These are phyloP conservation scores for Botrytis elliptica DNA, from an alignment of 2,329 filamentous ascomycete species.

Conservation along the genomic window DNA sequence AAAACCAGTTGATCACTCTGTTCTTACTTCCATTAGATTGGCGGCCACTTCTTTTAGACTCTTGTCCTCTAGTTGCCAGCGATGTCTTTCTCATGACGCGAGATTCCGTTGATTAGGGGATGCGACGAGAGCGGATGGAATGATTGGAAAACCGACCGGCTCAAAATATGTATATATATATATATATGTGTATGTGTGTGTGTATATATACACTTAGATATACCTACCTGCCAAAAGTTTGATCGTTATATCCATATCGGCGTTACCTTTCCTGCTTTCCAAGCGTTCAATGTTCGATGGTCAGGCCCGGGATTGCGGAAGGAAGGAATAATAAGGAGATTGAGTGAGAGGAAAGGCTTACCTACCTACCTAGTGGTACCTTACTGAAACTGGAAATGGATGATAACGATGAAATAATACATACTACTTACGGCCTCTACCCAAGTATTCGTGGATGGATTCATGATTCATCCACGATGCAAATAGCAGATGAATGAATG, in stretches of 20 bases:
- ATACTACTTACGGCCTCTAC: background rate
- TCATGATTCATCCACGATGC: background rate
- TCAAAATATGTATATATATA: no score
- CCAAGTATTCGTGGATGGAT: background rate
- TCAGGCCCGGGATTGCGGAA: background rate
- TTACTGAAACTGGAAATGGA: background rate
- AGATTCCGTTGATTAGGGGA: background rate
- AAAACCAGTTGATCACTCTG: background rate
- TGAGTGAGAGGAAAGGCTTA: background rate
- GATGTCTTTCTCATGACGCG: background rate
- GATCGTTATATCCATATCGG: background rate
- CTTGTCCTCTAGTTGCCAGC: background rate
- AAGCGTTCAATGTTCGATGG: background rate
- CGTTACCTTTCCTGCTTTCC: background rate
- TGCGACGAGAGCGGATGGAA: background rate
- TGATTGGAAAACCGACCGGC: background rate
- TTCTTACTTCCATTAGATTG: background rate
- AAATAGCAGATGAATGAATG: background rate
- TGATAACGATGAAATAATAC: background rate
- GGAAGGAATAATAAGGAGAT: conserved; percentile 11
- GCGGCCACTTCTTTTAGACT: background rate
- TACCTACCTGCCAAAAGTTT: no score
- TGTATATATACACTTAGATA: no score
- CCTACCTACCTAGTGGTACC: no score
- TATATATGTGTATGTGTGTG: no score